phyloP scores from a whole-genome alignment of 345 rosid genomes.

The Viola odorata region DNA sequence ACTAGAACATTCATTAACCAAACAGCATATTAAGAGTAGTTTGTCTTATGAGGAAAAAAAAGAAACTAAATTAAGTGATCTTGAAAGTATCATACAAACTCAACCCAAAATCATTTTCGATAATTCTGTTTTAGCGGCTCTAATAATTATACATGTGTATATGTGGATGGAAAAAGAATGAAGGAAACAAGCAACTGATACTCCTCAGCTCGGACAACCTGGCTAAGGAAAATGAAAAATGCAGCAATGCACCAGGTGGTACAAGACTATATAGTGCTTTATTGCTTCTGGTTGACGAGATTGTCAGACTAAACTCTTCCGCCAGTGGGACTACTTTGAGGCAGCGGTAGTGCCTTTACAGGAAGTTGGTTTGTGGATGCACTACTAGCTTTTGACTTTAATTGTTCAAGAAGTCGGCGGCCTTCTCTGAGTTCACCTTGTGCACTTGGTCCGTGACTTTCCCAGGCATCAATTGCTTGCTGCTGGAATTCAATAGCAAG shows the following conservation, averaged over 20 bases:
- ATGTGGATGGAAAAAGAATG: neutral
- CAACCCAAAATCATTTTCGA: no score
- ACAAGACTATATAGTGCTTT: slow-evolving; percentile 1
- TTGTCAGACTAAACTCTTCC: slow-evolving; percentile 12
- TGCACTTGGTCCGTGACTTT: slow-evolving; percentile 64
- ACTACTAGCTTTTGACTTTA: slow-evolving; percentile 52
- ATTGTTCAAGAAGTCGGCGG: slow-evolving; percentile 42
- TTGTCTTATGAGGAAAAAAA: no score
- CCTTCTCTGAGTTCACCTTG: slow-evolving; percentile 65
- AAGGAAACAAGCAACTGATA: neutral
- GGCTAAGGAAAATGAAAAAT: slow-evolving; percentile 1
- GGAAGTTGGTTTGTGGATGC: slow-evolving; percentile 29
- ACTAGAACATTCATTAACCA: no score
- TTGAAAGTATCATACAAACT: no score
- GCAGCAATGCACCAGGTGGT: neutral
- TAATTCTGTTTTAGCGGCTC: no score
- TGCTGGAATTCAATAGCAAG: slow-evolving; percentile 84
- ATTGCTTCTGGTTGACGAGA: slow-evolving; percentile 15
- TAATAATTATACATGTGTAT: no score
- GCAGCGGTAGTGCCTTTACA: slow-evolving; percentile 42
- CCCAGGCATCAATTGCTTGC: slow-evolving; percentile 71
- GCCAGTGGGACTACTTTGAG: slow-evolving; percentile 21
- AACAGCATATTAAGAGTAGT: no score
- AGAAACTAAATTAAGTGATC: no score
- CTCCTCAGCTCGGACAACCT: no score